Percentiles rank a stretch among this genome's conserved stretches.
Conservation (phyloP, 805 yeast genomes). For the Kodamaea nitidulidarum region DNA sequence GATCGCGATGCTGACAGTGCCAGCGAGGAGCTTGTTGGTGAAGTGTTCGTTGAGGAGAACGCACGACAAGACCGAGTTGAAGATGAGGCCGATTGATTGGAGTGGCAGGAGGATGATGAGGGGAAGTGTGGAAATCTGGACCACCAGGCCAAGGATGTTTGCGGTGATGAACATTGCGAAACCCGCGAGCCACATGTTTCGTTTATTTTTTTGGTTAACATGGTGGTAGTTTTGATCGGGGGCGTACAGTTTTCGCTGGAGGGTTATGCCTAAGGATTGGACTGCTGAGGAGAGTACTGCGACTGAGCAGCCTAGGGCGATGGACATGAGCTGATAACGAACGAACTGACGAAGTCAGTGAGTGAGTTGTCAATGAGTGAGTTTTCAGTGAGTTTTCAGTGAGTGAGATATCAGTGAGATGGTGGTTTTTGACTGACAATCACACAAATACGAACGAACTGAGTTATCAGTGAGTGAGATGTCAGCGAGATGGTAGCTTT, state of each 20-base stretch:
- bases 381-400: no score
- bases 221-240: conserved; percentile 7
- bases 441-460: no score
- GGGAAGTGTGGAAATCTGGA: conserved; percentile 82
- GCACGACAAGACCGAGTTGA: conserved; percentile 71
- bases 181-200: conserved; percentile 74
- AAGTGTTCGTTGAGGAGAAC: conserved; percentile 63
- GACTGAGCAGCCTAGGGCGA: conserved; percentile 58
- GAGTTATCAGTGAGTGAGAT: no score
- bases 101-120: conserved; percentile 74
- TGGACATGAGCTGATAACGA: no score
- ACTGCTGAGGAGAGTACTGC: conserved; percentile 74
- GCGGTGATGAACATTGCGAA: conserved; percentile 65
- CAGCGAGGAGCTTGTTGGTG: conserved; percentile 51
- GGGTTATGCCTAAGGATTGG: conserved; percentile 76
- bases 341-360: no score
- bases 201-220: conserved; percentile 29
- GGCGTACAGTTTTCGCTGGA: conserved; percentile 72
- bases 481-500: no score
- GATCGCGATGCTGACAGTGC: conserved; percentile 61
- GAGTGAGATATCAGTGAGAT: no score
- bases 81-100: conserved; percentile 84
- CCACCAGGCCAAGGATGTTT: conserved; percentile 74
- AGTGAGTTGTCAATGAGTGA: no score
- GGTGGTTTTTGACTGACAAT: no score